A percentile compares a stretch with the other conserved stretches of the same genome.
Evolutionary conservation across 352 stramenopile genomes (phyloP).

Genomic region (Pythium rhizo-oryzae): DNA sequence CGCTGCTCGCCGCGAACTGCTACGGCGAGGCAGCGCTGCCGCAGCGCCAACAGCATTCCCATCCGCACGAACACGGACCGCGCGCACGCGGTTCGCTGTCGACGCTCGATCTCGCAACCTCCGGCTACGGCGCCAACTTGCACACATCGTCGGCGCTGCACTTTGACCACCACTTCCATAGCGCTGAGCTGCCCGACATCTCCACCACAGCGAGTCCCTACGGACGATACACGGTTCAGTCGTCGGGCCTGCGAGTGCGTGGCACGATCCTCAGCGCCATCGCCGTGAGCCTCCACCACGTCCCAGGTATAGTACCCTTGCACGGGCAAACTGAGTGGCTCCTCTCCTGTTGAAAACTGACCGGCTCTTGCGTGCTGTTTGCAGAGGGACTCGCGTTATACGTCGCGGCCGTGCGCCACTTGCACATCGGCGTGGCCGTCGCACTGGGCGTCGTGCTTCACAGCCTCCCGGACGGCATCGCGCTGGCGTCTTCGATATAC

Average conservation of each 20-base stretch:
- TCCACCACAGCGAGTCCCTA: slow-evolving; percentile 20
- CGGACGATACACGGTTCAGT: slow-evolving; percentile 9
- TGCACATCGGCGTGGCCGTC: slow-evolving; percentile 27
- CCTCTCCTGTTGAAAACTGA: too few relatives aligned
- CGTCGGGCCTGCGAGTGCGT: slow-evolving; percentile 6
- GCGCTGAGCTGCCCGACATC: slow-evolving; percentile 22
- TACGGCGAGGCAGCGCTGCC: slow-evolving; percentile 14
- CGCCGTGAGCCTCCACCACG: slow-evolving; percentile 30
- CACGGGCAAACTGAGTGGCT: too few relatives aligned
- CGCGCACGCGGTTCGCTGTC: slow-evolving; percentile 18
- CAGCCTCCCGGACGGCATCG: slow-evolving; percentile 35
- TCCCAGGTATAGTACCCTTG: slow-evolving; percentile 18
- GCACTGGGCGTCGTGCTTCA: slow-evolving; percentile 24
- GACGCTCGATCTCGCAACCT: slow-evolving; percentile 17
- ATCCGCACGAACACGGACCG: neutral
- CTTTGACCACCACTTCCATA: slow-evolving; percentile 8
- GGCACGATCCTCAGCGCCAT: slow-evolving; percentile 24
- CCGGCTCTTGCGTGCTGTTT: neutral
- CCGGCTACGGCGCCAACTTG: slow-evolving; percentile 10
- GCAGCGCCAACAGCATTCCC: slow-evolving; percentile 1
- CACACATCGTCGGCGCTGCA: slow-evolving; percentile 10
- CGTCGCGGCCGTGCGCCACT: slow-evolving; percentile 20
- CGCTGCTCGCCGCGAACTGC: slow-evolving; percentile 21
- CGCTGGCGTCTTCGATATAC: slow-evolving; percentile 34
- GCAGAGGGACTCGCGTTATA: slow-evolving; percentile 32